These are phyloP conservation scores for Syncephalastrum contaminatum DNA, from an alignment of 371 early-diverging fungal genomes.

Conservation along the genomic window DNA sequence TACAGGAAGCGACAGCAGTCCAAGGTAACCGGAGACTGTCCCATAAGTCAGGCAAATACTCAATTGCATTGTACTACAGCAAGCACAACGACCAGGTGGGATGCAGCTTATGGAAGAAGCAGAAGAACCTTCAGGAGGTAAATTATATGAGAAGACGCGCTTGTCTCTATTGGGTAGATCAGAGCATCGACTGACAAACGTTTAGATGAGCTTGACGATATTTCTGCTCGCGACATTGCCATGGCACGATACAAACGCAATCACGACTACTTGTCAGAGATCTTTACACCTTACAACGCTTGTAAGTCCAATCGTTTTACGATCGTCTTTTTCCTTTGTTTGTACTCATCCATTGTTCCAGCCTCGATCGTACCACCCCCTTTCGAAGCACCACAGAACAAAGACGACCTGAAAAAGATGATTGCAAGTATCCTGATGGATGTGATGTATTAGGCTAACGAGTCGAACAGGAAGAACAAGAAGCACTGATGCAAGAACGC, in stretches of 20 bases:
- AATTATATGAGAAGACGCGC: not conserved
- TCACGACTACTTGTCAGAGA: conserved; percentile 74
- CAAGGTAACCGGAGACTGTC: conserved; percentile 6
- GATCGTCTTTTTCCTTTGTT: not conserved
- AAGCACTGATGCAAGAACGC: conserved; percentile 26
- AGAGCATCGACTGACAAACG: not conserved
- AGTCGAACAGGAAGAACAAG: conserved; percentile 28
- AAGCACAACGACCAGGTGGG: no score
- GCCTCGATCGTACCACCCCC: conserved; percentile 43
- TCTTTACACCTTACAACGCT: conserved; percentile 72
- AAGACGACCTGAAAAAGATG: conserved; percentile 33
- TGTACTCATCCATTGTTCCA: conserved; percentile 1
- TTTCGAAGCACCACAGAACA: conserved; percentile 29
- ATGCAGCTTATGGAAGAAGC: conserved; percentile 8
- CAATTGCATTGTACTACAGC: no score
- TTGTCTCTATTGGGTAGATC: not conserved
- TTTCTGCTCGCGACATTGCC: conserved; percentile 68
- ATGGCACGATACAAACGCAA: conserved; percentile 80
- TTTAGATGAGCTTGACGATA: conserved; percentile 72
- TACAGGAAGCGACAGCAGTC: conserved; percentile 15
- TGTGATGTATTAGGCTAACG: conserved; percentile 1
- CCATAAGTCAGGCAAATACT: no score
- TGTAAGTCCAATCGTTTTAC: conserved; percentile 38
- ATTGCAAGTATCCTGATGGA: conserved; percentile 25
- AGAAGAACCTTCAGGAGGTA: conserved; percentile 30